Evolutionary conservation across 352 stramenopile genomes (phyloP).

Genomic region (Blastocystis sp.): DNA sequence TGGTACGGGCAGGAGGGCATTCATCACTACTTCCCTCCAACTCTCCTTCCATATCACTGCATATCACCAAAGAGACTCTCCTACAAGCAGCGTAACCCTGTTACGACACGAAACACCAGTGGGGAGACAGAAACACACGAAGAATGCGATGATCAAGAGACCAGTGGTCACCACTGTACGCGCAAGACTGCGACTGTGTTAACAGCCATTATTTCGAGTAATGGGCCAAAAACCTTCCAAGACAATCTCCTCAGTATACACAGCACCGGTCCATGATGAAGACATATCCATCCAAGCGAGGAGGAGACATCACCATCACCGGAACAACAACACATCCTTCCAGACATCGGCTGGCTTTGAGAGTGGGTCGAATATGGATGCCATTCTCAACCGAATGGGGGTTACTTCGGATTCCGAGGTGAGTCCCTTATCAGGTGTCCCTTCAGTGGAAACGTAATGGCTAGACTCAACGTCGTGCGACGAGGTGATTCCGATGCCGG

Average conservation of each 20-base stretch:
- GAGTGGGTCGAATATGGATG: constrained; percentile 33
- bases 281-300: constrained; percentile 22
- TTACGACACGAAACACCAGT: neutral
- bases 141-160: neutral
- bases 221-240: neutral
- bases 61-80: no score
- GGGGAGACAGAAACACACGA: neutral
- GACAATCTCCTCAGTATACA: neutral
- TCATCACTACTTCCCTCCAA: no score
- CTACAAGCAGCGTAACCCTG: no score
- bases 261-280: constrained; percentile 2
- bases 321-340: neutral
- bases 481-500: neutral
- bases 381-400: constrained; percentile 12
- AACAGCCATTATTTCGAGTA: neutral
- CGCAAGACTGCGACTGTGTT: neutral
- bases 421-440: constrained; percentile 32
- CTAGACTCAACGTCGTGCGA: neutral
- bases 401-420: constrained; percentile 3
- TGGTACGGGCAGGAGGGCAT: no score
- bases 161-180: neutral
- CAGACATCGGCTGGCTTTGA: neutral
- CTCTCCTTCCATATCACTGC: no score
- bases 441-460: neutral
- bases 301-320: neutral